phyloP scores from a whole-genome alignment of 2,329 filamentous ascomycete species.

The Exophiala alcalophila region DNA sequence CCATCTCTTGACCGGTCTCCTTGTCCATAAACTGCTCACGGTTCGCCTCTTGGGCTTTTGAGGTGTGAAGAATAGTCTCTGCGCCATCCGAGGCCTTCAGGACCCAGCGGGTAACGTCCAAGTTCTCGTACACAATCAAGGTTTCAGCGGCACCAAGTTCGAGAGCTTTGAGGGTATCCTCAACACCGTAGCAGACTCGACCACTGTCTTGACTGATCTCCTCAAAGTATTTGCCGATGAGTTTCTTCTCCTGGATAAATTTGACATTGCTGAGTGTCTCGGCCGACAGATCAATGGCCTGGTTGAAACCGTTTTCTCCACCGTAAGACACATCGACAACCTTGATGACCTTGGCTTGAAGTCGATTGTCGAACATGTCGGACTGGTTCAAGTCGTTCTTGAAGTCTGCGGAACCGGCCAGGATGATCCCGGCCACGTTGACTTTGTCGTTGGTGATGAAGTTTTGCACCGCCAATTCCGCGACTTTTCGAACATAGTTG shows the following conservation, averaged over 20 bases:
- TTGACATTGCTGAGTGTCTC: slow-evolving; percentile 99
- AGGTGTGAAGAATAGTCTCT: slow-evolving; percentile 79
- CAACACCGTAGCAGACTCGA: slow-evolving; percentile 95
- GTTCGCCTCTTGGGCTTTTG: slow-evolving; percentile 76
- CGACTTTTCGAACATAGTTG: slow-evolving; percentile 99
- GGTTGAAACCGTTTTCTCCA: slow-evolving; percentile 99
- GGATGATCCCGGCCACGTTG: slow-evolving; percentile 91
- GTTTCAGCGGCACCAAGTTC: slow-evolving; percentile 94
- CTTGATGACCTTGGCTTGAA: slow-evolving; percentile 96
- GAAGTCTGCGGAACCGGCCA: slow-evolving; percentile 97
- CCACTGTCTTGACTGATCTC: slow-evolving; percentile 98
- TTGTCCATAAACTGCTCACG: slow-evolving; percentile 91
- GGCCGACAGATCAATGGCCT: slow-evolving; percentile 90
- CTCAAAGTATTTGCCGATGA: slow-evolving; percentile 98
- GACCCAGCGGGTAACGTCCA: slow-evolving; percentile 89
- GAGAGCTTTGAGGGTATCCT: slow-evolving; percentile 93
- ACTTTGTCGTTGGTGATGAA: slow-evolving; percentile 98
- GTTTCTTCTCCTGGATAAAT: slow-evolving; percentile 99
- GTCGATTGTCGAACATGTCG: slow-evolving; percentile 91
- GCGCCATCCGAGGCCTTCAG: slow-evolving; percentile 74
- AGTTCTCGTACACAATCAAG: slow-evolving; percentile 94
- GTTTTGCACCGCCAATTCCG: slow-evolving; percentile 96
- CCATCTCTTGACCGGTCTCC: slow-evolving; percentile 95
- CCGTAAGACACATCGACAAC: slow-evolving; percentile 98
- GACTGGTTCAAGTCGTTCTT: slow-evolving; percentile 98